These are phyloP conservation scores for Amanita pseudoporphyria DNA, from an alignment of 768 basidiomycete genomes.

Conservation along the genomic window DNA sequence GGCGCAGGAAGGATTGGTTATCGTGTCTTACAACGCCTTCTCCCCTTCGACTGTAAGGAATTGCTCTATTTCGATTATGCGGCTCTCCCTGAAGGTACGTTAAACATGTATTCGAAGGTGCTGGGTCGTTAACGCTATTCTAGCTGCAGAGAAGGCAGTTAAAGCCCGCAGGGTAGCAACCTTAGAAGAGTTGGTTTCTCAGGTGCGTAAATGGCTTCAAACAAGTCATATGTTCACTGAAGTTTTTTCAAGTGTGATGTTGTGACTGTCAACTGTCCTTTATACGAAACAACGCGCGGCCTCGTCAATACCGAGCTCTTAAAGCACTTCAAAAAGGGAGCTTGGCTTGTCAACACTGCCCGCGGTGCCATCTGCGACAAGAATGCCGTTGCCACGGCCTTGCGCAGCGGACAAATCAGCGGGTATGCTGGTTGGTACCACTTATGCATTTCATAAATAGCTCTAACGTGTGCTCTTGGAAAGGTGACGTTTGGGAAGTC, in stretches of 20 bases:
- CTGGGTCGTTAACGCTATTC: neutral
- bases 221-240: neutral
- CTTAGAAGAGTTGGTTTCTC: conserved; percentile 51
- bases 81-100: conserved; percentile 51
- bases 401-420: conserved; percentile 65
- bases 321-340: conserved; percentile 84
- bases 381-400: conserved; percentile 67
- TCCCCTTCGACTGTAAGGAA: conserved; percentile 84
- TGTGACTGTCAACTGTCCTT: conserved; percentile 80
- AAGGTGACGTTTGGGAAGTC: conserved; percentile 74
- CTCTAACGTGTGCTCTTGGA: conserved; percentile 17
- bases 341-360: conserved; percentile 90
- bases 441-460: conserved; percentile 6
- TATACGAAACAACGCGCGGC: conserved; percentile 77
- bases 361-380: conserved; percentile 88
- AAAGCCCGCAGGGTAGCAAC: conserved; percentile 68
- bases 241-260: conserved; percentile 48
- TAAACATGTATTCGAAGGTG: neutral
- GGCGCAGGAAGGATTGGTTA: conserved; percentile 78
- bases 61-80: conserved; percentile 86
- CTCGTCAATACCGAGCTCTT: conserved; percentile 77
- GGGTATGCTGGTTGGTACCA: conserved; percentile 37
- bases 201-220: conserved; percentile 13
- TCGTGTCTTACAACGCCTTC: conserved; percentile 70
- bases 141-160: conserved; percentile 58